Evolutionary conservation across 2,329 filamentous ascomycete genomes (phyloP).

Genomic region (Colletotrichum higginsianum): DNA sequence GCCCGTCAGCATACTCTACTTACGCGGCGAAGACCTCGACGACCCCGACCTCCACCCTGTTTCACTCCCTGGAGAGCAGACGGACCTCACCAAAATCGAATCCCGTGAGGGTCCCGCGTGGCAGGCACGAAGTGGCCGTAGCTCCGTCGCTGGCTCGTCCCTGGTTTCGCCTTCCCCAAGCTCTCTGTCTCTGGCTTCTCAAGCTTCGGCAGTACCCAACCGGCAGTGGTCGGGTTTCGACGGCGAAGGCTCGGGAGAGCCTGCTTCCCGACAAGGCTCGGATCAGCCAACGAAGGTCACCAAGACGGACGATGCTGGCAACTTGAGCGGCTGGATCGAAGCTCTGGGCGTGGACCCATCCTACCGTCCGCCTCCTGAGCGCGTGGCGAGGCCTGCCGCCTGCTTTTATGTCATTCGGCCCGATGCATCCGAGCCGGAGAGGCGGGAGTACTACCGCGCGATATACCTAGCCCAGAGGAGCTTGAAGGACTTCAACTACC

Average conservation of each 20-base stretch:
- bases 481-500: conserved; percentile 79
- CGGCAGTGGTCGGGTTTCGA: conserved; percentile 72
- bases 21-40: conserved; percentile 83
- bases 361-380: conserved; percentile 85
- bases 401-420: conserved; percentile 86
- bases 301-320: conserved; percentile 73
- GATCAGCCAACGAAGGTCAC: conserved; percentile 68
- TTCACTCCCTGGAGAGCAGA: conserved; percentile 76
- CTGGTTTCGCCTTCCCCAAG: conserved; percentile 78
- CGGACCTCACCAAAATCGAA: conserved; percentile 71
- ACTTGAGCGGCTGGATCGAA: conserved; percentile 87
- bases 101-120: conserved; percentile 64
- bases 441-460: conserved; percentile 81
- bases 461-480: conserved; percentile 88
- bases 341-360: conserved; percentile 89
- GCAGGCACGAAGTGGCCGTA: conserved; percentile 67
- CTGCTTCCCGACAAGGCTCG: conserved; percentile 60
- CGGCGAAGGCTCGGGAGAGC: conserved; percentile 65
- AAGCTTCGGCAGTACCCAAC: conserved; percentile 57
- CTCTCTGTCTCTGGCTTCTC: conserved; percentile 74
- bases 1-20: conserved; percentile 82
- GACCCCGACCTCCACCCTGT: conserved; percentile 87
- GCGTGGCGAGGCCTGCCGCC: conserved; percentile 79
- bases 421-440: conserved; percentile 63
- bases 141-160: conserved; percentile 72